Base-by-base conservation (phyloP, 495 filamentous ascomycete species). In the Aspergillus cristatus region DNA sequence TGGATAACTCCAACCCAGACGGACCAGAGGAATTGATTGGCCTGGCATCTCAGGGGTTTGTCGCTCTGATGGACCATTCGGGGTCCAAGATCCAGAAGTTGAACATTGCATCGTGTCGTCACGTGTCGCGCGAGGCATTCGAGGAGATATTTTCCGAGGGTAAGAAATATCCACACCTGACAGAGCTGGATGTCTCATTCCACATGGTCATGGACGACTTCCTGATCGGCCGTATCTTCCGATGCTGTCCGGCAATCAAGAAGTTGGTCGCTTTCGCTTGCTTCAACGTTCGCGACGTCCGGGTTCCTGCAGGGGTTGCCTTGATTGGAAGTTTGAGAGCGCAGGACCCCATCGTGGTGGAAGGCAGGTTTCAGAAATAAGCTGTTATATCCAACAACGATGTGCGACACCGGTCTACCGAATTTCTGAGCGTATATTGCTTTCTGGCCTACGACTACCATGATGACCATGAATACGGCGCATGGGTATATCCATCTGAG, bases 41-140 rank as follows among this genome's bases (percentile, higher is more conserved):
- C 13, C 74, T 94, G 37, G 83, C 78, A 31, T 80, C 77, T 7
- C 52, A 67, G 28, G 86, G 83, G 0, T 89, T 96, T 57, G 47
- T 68, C 32, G 81, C 86, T 1, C 56, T 94, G 35, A 94, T 96
- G 84, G 60, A 60, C n/a, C 88, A 94, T 51, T 94, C 87, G 1
- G 82, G 83, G 26, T 45, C 52, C 6, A 58, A 48, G 7, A 59
- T 95, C 1, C 57, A 70, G 40, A 60, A 68, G 13, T 60, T 96
- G 14, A 79, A 90, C 46, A 67, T 94, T 18, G 64, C 79, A 11
- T 86, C 78, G 6, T 94, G 87, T 51, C 78, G 87, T 15, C 79
- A 91, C 50, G 84, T 96, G 35, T 70, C 70, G 6, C 61, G 64
- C 32, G 65, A 69, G 14, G 75, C 81, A 0, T 85, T 90, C 39